Base-by-base conservation (phyloP, 2,329 filamentous ascomycete species). In the Tympanopsis confertula region DNA sequence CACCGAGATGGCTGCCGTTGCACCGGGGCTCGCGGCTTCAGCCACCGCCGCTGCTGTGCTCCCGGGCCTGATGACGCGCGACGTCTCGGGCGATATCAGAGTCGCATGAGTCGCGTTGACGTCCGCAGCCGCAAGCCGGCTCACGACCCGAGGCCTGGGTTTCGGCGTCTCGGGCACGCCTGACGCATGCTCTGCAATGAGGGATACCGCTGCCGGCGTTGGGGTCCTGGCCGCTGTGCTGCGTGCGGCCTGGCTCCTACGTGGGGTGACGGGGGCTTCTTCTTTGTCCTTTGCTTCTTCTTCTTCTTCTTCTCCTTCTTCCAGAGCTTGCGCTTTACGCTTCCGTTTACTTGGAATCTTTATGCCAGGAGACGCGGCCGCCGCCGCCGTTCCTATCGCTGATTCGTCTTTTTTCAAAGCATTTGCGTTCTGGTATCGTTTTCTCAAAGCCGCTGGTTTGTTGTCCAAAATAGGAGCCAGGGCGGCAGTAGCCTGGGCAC, bases 41-140 rank as follows among this genome's bases (percentile, higher is more conserved):
- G 24, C 45, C 61, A 54, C 55, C 56, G 50, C 69, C 39, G 57
- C 60, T 43, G 50, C 63, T 29, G 64, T 60, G 5, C 63, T 65
- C 33, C 66, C 63, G n/a, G 62, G 65, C 10, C 69, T 65, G 18
- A 82, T 60, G 5, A 85, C 52, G 33, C 74, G 68, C 3, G 77
- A 82, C 3, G 80, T 78, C 50, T 78, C 71, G 2, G 82, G 81
- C 0, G 82, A 85, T n/a, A 84, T 58, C 7, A 88, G 64, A 1
- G 74, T 68, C 1, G 81, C 82, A 52, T 86, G 86, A 32, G 80
- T 82, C 13, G 63, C 59, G 45, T 71, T 70, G 0, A 80, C 75
- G 44, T 78, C 66, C 7, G 22, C 22, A n/a, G 22, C n/a, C 13
- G 77, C 79, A 2, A 81, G 68, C 18, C 79, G 70, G 37, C 65